A percentile compares a stretch with the other conserved stretches of the same genome.
phyloP scores from a whole-genome alignment of 345 rosid genomes.

The Gossypium sturtianum region DNA sequence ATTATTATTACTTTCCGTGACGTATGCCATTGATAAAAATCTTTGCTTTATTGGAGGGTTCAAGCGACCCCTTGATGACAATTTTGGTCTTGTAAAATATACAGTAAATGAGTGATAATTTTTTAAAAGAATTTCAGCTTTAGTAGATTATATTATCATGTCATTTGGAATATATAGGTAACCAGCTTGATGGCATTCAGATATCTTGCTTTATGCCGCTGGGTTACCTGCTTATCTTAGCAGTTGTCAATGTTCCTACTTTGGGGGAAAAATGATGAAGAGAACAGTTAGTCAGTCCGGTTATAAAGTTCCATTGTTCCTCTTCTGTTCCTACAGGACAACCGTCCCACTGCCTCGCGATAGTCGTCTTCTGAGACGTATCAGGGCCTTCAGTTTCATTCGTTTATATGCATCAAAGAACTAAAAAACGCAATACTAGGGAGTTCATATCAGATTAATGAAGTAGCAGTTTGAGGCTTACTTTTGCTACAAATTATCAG shows the following conservation, averaged over 20 bases:
- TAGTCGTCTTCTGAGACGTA: no score
- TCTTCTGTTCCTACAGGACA: slow-evolving; percentile 1
- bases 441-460: not conserved
- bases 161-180: slow-evolving; percentile 2
- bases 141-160: not conserved
- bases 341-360: not conserved
- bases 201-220: slow-evolving; percentile 6
- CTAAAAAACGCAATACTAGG: not conserved
- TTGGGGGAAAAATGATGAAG: slow-evolving; percentile 8
- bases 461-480: slow-evolving; percentile 12
- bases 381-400: no score
- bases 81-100: slow-evolving; percentile 9
- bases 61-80: slow-evolving; percentile 8
- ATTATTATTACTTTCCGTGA: slow-evolving; percentile 27
- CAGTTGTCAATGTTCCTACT: slow-evolving; percentile 15
- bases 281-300: slow-evolving; percentile 10
- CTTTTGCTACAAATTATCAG: slow-evolving; percentile 16
- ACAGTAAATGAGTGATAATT: slow-evolving; percentile 12
- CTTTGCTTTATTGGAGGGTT: slow-evolving; percentile 11
- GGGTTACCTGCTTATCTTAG: slow-evolving; percentile 19
- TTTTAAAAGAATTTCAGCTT: slow-evolving; percentile 7
- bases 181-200: slow-evolving; percentile 4
- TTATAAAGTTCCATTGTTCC: not conserved
- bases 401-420: not conserved
- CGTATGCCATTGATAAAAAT: slow-evolving; percentile 15